These are phyloP conservation scores for Cucumis hystrix DNA, from an alignment of 306 rosid genomes.

Conservation along the genomic window DNA sequence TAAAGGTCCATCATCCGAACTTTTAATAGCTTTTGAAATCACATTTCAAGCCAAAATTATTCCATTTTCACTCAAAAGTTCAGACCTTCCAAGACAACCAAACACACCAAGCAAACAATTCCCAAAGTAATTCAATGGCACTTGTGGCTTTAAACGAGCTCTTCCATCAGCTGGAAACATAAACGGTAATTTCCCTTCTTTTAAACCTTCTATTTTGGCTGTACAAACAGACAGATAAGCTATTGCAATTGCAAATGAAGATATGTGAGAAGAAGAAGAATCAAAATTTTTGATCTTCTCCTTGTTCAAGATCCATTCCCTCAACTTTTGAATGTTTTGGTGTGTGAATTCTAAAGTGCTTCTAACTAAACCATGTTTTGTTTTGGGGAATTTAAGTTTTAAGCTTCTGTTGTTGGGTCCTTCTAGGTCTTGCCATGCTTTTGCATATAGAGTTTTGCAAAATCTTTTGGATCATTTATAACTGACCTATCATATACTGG, in stretches of 20 bases:
- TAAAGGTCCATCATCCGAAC: slow-evolving; percentile 1
- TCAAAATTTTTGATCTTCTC: not conserved
- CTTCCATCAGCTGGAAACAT: not conserved
- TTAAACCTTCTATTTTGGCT: not conserved
- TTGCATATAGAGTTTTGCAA: slow-evolving; percentile 9
- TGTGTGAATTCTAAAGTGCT: not conserved
- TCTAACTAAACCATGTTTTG: not conserved
- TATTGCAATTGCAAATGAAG: not conserved
- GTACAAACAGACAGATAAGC: not conserved
- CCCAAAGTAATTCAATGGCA: not conserved
- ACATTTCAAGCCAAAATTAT: slow-evolving; percentile 6
- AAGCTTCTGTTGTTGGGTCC: slow-evolving; percentile 40
- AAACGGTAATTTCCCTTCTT: not conserved
- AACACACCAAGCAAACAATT: not conserved
- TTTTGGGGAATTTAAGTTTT: not conserved
- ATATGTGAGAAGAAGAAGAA: not conserved
- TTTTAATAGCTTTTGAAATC: slow-evolving; percentile 8
- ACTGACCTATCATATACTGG: slow-evolving; percentile 28
- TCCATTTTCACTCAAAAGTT: slow-evolving; percentile 16
- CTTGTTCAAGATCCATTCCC: not conserved
- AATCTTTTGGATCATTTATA: slow-evolving; percentile 16
- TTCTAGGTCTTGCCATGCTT: slow-evolving; percentile 21
- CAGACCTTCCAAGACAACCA: not conserved
- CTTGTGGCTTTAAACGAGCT: not conserved
- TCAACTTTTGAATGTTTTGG: not conserved